These are phyloP conservation scores for Hirschfeldia incana DNA, from an alignment of 345 rosid genomes.

Conservation along the genomic window DNA sequence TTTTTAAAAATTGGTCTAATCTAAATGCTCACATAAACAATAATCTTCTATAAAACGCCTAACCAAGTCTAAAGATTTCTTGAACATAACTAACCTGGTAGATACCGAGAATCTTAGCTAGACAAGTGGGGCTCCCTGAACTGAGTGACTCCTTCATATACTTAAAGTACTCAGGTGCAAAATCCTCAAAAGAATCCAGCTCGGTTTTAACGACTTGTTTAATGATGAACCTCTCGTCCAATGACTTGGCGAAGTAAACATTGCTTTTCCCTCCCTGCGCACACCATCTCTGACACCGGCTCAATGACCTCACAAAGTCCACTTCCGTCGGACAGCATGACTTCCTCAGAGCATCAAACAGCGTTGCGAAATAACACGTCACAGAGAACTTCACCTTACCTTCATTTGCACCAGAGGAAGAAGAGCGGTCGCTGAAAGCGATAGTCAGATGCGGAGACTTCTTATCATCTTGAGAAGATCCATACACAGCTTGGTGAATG, in stretches of 20 bases:
- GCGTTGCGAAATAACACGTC: slow-evolving; percentile 83
- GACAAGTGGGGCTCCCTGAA: slow-evolving; percentile 91
- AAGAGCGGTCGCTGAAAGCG: slow-evolving; percentile 64
- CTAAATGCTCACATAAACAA: too few relatives aligned
- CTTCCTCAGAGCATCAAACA: slow-evolving; percentile 76
- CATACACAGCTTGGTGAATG: slow-evolving; percentile 52
- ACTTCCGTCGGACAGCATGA: slow-evolving; percentile 79
- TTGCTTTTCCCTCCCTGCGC: slow-evolving; percentile 99
- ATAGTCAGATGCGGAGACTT: slow-evolving; percentile 77
- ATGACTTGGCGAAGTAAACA: slow-evolving; percentile 88
- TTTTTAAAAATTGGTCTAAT: too few relatives aligned
- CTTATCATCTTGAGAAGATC: slow-evolving; percentile 60
- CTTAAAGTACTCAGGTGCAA: slow-evolving; percentile 80
- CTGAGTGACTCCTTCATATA: slow-evolving; percentile 69
- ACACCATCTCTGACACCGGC: slow-evolving; percentile 87
- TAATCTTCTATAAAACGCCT: too few relatives aligned
- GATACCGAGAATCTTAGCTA: slow-evolving; percentile 94
- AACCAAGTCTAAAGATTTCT: too few relatives aligned
- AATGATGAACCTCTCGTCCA: slow-evolving; percentile 92
- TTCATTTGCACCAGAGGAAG: slow-evolving; percentile 47
- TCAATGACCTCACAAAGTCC: slow-evolving; percentile 82
- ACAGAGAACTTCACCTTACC: slow-evolving; percentile 84
- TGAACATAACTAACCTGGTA: slow-evolving; percentile 69
- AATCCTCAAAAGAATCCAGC: slow-evolving; percentile 88
- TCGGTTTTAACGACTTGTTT: slow-evolving; percentile 91